Evolutionary conservation across 106 monocot species (phyloP).

Genomic region (Acorus calamus): DNA sequence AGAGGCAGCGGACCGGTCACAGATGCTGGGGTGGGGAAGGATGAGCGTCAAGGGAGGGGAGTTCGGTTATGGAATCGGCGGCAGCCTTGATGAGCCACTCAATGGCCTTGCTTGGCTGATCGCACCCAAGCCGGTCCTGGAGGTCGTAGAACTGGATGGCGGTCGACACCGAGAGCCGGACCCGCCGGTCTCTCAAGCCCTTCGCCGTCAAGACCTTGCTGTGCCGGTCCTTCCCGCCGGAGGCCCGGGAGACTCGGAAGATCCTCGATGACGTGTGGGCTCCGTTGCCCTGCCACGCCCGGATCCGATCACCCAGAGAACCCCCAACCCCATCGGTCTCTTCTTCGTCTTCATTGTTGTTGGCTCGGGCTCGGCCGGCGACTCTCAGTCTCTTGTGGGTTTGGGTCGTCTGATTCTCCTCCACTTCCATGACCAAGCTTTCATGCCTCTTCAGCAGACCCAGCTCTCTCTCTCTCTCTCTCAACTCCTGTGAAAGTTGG

Average conservation of each 20-base stretch:
- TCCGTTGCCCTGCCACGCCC: slow-evolving; percentile 21
- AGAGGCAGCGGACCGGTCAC: slow-evolving; percentile 12
- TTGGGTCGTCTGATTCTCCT: slow-evolving; percentile 27
- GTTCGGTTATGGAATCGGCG: slow-evolving; percentile 57
- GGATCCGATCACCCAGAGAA: not conserved
- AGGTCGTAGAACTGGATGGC: slow-evolving; percentile 98
- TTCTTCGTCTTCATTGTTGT: slow-evolving; percentile 3
- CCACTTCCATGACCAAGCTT: slow-evolving; percentile 35
- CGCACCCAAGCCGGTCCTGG: slow-evolving; percentile 90
- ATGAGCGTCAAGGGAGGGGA: slow-evolving; percentile 53
- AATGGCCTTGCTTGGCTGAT: slow-evolving; percentile 94
- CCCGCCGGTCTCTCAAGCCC: slow-evolving; percentile 80
- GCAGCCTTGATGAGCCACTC: slow-evolving; percentile 95
- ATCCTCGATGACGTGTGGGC: slow-evolving; percentile 58
- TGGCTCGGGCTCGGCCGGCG: not conserved
- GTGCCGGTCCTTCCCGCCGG: slow-evolving; percentile 98
- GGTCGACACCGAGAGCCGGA: slow-evolving; percentile 86
- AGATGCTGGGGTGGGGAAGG: not conserved
- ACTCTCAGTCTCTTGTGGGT: slow-evolving; percentile 18
- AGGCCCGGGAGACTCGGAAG: slow-evolving; percentile 73
- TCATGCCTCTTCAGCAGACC: slow-evolving; percentile 28
- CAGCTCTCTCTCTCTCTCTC: not conserved
- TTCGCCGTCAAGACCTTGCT: slow-evolving; percentile 94
- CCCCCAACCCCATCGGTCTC: slow-evolving; percentile 5
- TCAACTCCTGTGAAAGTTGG: too few species aligned